Conservation (phyloP, 1,284 basidiomycete genomes). For the Leccinum fuscescens region DNA sequence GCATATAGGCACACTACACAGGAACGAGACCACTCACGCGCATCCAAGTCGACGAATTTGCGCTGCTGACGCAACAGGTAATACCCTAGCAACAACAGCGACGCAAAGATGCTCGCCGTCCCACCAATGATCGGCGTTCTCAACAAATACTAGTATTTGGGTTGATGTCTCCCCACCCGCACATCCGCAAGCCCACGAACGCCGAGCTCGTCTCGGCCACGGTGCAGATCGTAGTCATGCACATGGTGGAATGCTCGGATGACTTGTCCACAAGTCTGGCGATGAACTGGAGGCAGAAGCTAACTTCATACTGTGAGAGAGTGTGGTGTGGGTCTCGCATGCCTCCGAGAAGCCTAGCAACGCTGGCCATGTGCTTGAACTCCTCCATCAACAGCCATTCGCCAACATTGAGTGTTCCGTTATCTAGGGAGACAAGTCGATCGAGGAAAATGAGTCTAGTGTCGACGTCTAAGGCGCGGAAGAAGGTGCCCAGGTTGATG, state of each 20-base stretch:
- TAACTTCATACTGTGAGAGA: conserved; percentile 33
- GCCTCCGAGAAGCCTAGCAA: conserved; percentile 38
- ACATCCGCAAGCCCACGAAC: conserved; percentile 82
- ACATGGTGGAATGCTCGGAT: conserved; percentile 20
- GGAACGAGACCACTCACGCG: conserved; percentile 48
- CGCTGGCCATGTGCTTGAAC: conserved; percentile 43
- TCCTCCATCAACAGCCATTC: conserved; percentile 70
- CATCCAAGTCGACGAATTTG: conserved; percentile 87
- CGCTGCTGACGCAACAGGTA: conserved; percentile 87
- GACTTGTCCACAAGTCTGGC: conserved; percentile 19
- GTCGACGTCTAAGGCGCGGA: conserved; percentile 53
- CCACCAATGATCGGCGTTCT: conserved; percentile 86
- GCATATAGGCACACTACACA: background rate
- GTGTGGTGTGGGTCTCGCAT: conserved; percentile 31
- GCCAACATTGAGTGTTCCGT: conserved; percentile 56
- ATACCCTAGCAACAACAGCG: conserved; percentile 53
- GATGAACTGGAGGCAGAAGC: conserved; percentile 24
- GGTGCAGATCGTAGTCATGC: conserved; percentile 20
- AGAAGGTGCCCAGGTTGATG: conserved; percentile 53
- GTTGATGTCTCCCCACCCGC: conserved; percentile 89
- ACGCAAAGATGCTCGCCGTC: conserved; percentile 62
- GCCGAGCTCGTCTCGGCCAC: conserved; percentile 17
- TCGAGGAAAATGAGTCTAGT: conserved; percentile 54
- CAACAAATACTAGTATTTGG: conserved; percentile 87
- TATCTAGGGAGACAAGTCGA: conserved; percentile 56